Evolutionary conservation across 108 stramenopile genomes (phyloP).

Genomic region (Pelagomonas calceolata): DNA sequence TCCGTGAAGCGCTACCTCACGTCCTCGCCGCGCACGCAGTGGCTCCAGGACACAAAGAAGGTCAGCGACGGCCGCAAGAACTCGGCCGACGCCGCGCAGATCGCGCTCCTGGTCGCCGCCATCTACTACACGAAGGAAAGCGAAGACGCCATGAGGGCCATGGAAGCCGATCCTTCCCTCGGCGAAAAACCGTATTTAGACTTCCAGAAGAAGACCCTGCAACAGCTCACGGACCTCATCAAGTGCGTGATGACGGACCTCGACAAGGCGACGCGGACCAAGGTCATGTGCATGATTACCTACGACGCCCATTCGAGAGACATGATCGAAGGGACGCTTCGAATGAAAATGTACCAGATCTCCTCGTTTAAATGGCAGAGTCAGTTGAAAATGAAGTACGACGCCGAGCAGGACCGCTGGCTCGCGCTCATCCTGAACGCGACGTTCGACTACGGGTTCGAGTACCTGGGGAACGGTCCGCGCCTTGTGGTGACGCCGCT

Average conservation of each 20-base stretch:
- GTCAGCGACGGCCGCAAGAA: not conserved
- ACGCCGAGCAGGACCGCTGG: not conserved
- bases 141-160: slow-evolving; percentile 33
- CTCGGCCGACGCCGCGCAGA: slow-evolving; percentile 46
- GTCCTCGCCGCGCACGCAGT: slow-evolving; percentile 38
- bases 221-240: slow-evolving; percentile 49
- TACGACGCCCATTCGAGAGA: slow-evolving; percentile 57
- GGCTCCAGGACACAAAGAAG: slow-evolving; percentile 39
- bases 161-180: slow-evolving; percentile 5
- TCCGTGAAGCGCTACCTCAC: slow-evolving; percentile 28
- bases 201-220: slow-evolving; percentile 18
- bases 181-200: slow-evolving; percentile 28
- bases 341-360: slow-evolving; percentile 19
- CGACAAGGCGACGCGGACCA: slow-evolving; percentile 41
- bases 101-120: slow-evolving; percentile 41
- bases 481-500: slow-evolving; percentile 55
- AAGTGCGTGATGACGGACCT: slow-evolving; percentile 39
- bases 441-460: slow-evolving; percentile 48
- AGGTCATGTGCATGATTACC: slow-evolving; percentile 54
- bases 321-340: slow-evolving; percentile 43
- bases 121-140: slow-evolving; percentile 49
- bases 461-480: slow-evolving; percentile 57
- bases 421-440: slow-evolving; percentile 38
- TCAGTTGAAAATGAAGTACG: slow-evolving; percentile 48
- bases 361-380: slow-evolving; percentile 42